Conservation (phyloP, 768 basidiomycete genomes). For the Serendipita vermifera region DNA sequence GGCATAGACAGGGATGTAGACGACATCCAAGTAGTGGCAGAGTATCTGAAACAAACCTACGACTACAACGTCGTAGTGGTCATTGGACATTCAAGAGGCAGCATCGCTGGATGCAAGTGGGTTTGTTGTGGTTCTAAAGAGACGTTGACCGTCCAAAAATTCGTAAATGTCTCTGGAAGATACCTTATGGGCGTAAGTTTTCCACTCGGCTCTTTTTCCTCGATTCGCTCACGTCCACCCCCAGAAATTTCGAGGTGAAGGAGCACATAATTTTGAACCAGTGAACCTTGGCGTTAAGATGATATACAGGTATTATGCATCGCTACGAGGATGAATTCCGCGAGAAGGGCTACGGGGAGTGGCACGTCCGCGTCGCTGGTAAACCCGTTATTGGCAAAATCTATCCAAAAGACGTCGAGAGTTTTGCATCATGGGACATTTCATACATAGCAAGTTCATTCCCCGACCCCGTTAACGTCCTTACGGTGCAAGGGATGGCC, state of each 20-base stretch:
- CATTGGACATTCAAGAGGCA: conserved; percentile 69
- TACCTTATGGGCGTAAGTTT: conserved; percentile 63
- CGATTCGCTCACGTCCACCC: no score
- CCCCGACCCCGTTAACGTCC: conserved; percentile 47
- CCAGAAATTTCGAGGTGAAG: background rate
- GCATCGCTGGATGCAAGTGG: conserved; percentile 57
- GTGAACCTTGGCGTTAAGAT: background rate
- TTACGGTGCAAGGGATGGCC: conserved; percentile 63
- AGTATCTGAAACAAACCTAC: conserved; percentile 41
- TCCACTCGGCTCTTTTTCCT: background rate
- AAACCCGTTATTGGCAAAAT: conserved; percentile 40
- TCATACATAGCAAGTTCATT: conserved; percentile 56
- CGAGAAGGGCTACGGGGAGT: conserved; percentile 46
- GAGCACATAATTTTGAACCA: background rate
- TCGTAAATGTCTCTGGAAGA: conserved; percentile 63
- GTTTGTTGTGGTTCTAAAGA: conserved; percentile 35
- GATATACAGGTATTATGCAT: conserved; percentile 19
- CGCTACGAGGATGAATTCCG: conserved; percentile 40
- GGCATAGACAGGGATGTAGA: conserved; percentile 46
- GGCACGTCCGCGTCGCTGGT: conserved; percentile 54
- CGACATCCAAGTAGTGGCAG: conserved; percentile 54
- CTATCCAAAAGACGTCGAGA: conserved; percentile 44
- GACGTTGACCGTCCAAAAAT: conserved; percentile 41
- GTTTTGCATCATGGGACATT: conserved; percentile 53
- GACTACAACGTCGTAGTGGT: conserved; percentile 59